phyloP scores from a whole-genome alignment of 2,329 filamentous ascomycete species.

The Helotiales sp. region DNA sequence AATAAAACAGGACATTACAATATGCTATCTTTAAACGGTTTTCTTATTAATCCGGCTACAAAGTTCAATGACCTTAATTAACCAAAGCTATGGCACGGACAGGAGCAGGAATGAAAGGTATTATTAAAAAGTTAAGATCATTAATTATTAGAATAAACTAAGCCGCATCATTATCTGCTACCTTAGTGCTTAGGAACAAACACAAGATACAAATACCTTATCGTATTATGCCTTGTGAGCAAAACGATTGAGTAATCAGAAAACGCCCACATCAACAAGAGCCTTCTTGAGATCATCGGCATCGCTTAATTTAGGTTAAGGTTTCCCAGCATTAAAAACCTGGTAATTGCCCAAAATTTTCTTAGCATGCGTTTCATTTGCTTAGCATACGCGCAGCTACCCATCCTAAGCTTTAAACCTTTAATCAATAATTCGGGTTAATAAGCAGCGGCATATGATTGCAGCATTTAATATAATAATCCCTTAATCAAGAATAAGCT shows the following conservation, averaged over 20 bases:
- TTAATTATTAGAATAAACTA: conserved; percentile 22
- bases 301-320: conserved; percentile 16
- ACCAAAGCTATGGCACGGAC: conserved; percentile 21
- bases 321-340: conserved; percentile 21
- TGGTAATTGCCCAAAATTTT: conserved; percentile 12
- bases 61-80: conserved; percentile 40
- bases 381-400: conserved; percentile 19
- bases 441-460: conserved; percentile 12
- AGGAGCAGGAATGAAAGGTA: conserved; percentile 18
- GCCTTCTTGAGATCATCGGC: conserved; percentile 18
- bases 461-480: conserved; percentile 19
- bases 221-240: too few relatives aligned
- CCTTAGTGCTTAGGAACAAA: too few relatives aligned
- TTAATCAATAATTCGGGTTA: conserved; percentile 18
- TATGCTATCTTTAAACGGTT: conserved; percentile 47
- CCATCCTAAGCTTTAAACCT: conserved; percentile 19
- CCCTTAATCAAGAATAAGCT: conserved; percentile 25
- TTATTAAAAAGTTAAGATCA: conserved; percentile 21
- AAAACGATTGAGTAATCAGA: too few relatives aligned
- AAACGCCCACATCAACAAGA: conserved; percentile 19
- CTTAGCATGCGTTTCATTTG: conserved; percentile 16
- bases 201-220: too few relatives aligned
- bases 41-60: conserved; percentile 45
- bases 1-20: conserved; percentile 46
- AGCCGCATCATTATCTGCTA: conserved; percentile 4